Evolutionary conservation across 345 rosid genomes (phyloP).

Genomic region (Luvunga scandens): DNA sequence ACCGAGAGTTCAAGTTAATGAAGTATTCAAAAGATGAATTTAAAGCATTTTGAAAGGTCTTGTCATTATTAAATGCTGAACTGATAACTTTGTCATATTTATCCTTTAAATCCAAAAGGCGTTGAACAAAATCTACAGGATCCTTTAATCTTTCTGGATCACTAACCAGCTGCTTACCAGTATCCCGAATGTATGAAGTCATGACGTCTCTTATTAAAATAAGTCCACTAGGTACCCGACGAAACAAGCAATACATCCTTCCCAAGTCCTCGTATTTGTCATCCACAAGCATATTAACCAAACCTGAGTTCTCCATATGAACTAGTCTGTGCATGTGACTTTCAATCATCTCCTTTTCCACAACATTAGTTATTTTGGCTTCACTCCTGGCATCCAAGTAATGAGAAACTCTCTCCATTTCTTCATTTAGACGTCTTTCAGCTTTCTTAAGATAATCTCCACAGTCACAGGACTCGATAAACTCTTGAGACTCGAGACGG

Average conservation of each 20-base stretch:
- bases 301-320: slow-evolving; percentile 72
- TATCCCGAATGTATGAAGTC: slow-evolving; percentile 66
- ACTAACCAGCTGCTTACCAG: slow-evolving; percentile 61
- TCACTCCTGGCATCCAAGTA: slow-evolving; percentile 67
- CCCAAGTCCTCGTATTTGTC: slow-evolving; percentile 68
- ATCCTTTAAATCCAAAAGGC: slow-evolving; percentile 59
- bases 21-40: slow-evolving; percentile 69
- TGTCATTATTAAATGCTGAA: slow-evolving; percentile 56
- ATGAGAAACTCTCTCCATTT: slow-evolving; percentile 71
- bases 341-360: slow-evolving; percentile 71
- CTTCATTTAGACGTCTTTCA: slow-evolving; percentile 65
- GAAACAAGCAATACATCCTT: slow-evolving; percentile 59
- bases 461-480: slow-evolving; percentile 64
- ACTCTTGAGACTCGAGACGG: slow-evolving; percentile 57
- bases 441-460: slow-evolving; percentile 74
- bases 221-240: slow-evolving; percentile 56
- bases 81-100: slow-evolving; percentile 59
- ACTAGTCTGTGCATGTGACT: slow-evolving; percentile 65
- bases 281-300: slow-evolving; percentile 68
- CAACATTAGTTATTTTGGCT: slow-evolving; percentile 58
- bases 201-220: slow-evolving; percentile 50
- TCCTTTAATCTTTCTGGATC: slow-evolving; percentile 67
- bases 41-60: slow-evolving; percentile 70
- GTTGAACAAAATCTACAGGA: slow-evolving; percentile 79
- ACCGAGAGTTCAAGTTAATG: slow-evolving; percentile 60